Percentiles rank a stretch among this genome's conserved stretches.
Evolutionary conservation across 1,284 basidiomycete species (phyloP).

Genomic region (Phellopilus nigrolimitatus): DNA sequence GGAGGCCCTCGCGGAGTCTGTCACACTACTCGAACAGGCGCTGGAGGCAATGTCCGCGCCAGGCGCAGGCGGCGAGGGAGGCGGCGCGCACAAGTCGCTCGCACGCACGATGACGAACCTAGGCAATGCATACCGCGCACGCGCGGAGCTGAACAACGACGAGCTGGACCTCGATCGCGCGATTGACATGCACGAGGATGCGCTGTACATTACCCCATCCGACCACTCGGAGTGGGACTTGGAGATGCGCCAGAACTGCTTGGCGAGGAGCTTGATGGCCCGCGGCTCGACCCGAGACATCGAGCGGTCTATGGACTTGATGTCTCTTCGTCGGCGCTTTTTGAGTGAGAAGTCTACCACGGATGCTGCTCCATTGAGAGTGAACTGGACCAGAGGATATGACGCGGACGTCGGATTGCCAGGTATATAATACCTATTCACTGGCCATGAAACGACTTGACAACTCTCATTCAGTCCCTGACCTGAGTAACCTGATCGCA

Average conservation of each 20-base stretch:
- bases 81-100: neutral
- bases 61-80: neutral
- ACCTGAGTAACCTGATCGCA: slow-evolving; percentile 11
- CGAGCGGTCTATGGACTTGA: slow-evolving; percentile 15
- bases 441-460: no score
- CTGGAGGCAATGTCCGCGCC: neutral
- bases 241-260: slow-evolving; percentile 14
- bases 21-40: slow-evolving; percentile 7
- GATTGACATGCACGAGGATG: slow-evolving; percentile 15
- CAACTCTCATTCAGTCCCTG: slow-evolving; percentile 13
- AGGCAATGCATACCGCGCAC: slow-evolving; percentile 13
- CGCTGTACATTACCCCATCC: slow-evolving; percentile 5
- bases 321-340: slow-evolving; percentile 1
- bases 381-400: neutral
- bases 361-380: neutral
- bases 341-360: neutral
- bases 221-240: slow-evolving; percentile 16
- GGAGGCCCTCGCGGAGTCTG: slow-evolving; percentile 8
- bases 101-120: slow-evolving; percentile 16
- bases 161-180: slow-evolving; percentile 10
- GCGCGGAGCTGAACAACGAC: neutral
- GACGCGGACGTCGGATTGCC: slow-evolving; percentile 14
- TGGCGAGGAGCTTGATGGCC: slow-evolving; percentile 15
- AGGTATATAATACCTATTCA: no score
- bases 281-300: slow-evolving; percentile 10